These are phyloP conservation scores for Xanthoconium purpureum DNA, from an alignment of 768 basidiomycete genomes.

Conservation along the genomic window DNA sequence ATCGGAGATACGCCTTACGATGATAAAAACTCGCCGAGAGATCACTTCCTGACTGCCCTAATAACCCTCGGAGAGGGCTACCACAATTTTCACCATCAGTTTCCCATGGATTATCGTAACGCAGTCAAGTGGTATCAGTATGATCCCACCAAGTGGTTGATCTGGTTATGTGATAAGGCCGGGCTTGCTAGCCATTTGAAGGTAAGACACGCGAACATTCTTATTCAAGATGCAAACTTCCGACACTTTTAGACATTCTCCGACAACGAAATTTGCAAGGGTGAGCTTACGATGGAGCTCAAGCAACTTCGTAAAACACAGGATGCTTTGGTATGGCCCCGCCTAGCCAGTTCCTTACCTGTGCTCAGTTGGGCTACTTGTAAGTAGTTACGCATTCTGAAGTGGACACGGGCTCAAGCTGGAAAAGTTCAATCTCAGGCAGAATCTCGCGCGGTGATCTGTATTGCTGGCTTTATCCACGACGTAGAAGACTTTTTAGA, in stretches of 20 bases:
- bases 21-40: not conserved
- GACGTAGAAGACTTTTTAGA: not conserved
- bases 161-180: not conserved
- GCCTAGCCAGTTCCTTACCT: not conserved
- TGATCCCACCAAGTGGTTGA: conserved; percentile 1
- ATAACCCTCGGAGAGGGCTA: conserved; percentile 2
- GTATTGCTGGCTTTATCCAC: not conserved
- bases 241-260: not conserved
- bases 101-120: not conserved
- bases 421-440: not conserved
- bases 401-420: not conserved
- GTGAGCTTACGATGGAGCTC: conserved; percentile 1
- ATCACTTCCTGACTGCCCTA: conserved; percentile 1
- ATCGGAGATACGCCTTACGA: conserved; percentile 2
- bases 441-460: not conserved
- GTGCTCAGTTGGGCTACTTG: not conserved
- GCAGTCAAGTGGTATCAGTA: conserved; percentile 1
- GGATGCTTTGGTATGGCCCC: not conserved
- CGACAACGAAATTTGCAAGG: not conserved
- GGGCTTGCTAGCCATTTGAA: conserved; percentile 4
- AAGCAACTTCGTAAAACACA: not conserved
- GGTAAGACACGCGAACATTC: not conserved
- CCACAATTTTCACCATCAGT: conserved; percentile 6
- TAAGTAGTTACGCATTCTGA: not conserved
- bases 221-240: not conserved